Percentiles rank a stretch among this genome's conserved stretches.
Evolutionary conservation across 345 rosid genomes (phyloP).

Genomic region (Euphorbia peplus): DNA sequence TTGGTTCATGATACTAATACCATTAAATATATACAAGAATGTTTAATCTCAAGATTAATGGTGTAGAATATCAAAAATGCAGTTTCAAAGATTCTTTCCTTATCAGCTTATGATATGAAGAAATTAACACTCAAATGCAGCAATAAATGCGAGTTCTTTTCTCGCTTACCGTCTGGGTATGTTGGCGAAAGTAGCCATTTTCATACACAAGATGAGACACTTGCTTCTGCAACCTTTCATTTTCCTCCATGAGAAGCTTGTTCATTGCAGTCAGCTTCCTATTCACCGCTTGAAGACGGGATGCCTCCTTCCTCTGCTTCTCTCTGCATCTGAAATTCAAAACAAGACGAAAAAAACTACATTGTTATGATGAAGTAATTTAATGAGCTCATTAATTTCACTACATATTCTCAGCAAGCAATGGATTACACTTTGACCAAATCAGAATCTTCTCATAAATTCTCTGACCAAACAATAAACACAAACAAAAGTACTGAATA

Average conservation of each 20-base stretch:
- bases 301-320: slow-evolving; percentile 98
- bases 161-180: slow-evolving; percentile 68
- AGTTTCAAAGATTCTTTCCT: neutral
- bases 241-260: slow-evolving; percentile 99
- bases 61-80: neutral
- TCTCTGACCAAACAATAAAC: neutral
- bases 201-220: slow-evolving; percentile 96
- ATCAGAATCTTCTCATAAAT: neutral
- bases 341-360: slow-evolving; percentile 11
- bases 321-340: slow-evolving; percentile 75
- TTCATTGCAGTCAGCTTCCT: slow-evolving; percentile 96
- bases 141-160: neutral
- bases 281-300: slow-evolving; percentile 97
- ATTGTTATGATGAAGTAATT: neutral
- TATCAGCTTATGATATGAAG: no score
- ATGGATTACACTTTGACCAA: neutral
- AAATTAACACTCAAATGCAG: no score
- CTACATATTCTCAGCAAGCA: no score
- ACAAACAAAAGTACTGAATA: neutral
- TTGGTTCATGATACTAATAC: neutral
- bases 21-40: neutral
- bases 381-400: no score
- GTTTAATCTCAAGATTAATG: neutral
- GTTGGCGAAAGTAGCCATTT: slow-evolving; percentile 95
- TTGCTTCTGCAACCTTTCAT: slow-evolving; percentile 98